A percentile compares a stretch with the other conserved stretches of the same genome.
These are phyloP conservation scores for Chrysosporium keratinophilum DNA, from an alignment of 2,329 filamentous ascomycete species.

Conservation along the genomic window DNA sequence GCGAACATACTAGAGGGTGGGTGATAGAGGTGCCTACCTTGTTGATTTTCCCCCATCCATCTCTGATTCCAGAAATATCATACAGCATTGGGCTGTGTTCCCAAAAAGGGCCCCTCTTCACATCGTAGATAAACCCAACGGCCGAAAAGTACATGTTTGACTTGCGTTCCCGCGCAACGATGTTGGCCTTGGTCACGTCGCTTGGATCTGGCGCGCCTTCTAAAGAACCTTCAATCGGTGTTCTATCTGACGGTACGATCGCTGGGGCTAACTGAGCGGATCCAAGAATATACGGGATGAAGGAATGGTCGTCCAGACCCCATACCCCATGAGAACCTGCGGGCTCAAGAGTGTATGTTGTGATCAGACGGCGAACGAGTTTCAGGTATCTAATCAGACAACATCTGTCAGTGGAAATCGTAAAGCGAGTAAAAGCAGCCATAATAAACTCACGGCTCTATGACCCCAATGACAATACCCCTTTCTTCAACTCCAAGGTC, in stretches of 20 bases:
- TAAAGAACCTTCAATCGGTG: slow-evolving; percentile 70
- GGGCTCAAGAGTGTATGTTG: slow-evolving; percentile 86
- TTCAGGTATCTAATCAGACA: slow-evolving; percentile 55
- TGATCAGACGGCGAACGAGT: slow-evolving; percentile 71
- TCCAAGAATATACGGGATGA: slow-evolving; percentile 87
- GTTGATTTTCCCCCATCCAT: slow-evolving; percentile 98
- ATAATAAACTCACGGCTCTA: slow-evolving; percentile 61
- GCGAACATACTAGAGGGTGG: background rate
- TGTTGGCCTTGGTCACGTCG: slow-evolving; percentile 54
- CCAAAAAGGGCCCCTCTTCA: slow-evolving; percentile 95
- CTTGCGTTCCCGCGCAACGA: slow-evolving; percentile 55
- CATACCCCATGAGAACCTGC: slow-evolving; percentile 95
- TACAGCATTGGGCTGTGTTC: slow-evolving; percentile 90
- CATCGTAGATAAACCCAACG: slow-evolving; percentile 92
- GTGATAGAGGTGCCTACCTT: slow-evolving; percentile 43
- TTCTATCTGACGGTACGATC: slow-evolving; percentile 52
- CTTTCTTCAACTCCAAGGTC: slow-evolving; percentile 53
- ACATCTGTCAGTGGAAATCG: background rate
- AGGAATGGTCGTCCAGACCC: slow-evolving; percentile 96
- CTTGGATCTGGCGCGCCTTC: slow-evolving; percentile 59
- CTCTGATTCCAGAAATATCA: slow-evolving; percentile 81
- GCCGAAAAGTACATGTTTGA: slow-evolving; percentile 88
- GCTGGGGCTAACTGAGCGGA: slow-evolving; percentile 79
- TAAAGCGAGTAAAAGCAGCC: background rate
- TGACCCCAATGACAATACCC: slow-evolving; percentile 66